Evolutionary conservation across 228 moss, liverwort and hornwort genomes (phyloP).

Genomic region (Sphagnum magellanicum): DNA sequence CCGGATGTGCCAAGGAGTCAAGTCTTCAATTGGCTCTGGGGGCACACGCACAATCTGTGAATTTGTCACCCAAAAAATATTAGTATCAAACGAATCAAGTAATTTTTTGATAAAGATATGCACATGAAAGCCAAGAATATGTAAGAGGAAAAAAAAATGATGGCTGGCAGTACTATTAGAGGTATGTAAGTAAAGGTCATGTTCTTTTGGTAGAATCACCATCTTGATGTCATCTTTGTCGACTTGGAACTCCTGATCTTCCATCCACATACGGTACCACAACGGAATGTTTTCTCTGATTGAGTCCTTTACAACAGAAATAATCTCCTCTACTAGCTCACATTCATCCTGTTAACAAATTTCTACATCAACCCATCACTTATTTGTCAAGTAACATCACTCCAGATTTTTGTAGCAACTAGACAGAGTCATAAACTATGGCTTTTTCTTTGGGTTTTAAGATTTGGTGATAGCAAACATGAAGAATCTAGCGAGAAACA

Average conservation of each 20-base stretch:
- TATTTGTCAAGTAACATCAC: too few species aligned
- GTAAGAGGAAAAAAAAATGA: neutral
- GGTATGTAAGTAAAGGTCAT: too few species aligned
- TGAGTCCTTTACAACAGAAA: conserved; percentile 9
- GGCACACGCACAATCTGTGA: conserved; percentile 30
- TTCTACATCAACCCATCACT: too few species aligned
- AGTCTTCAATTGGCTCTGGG: conserved; percentile 33
- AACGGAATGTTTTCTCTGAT: conserved; percentile 25
- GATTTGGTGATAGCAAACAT: too few species aligned
- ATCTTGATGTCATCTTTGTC: conserved; percentile 13
- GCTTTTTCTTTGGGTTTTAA: too few species aligned
- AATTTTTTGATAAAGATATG: neutral
- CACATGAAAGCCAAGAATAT: neutral
- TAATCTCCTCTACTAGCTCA: conserved; percentile 29
- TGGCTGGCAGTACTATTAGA: too few species aligned
- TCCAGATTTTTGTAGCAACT: too few species aligned
- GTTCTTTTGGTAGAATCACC: conserved; percentile 2
- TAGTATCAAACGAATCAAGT: too few species aligned
- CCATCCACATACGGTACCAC: conserved; percentile 29
- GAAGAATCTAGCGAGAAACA: too few species aligned
- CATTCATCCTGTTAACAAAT: conserved; percentile 20
- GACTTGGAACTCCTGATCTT: conserved; percentile 21
- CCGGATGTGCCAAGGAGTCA: conserved; percentile 41
- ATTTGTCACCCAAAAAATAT: too few species aligned
- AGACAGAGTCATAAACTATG: too few species aligned